Evolutionary conservation across 768 basidiomycete genomes (phyloP), one percentile per base, ranked within the genome.

Genomic region (Suillus decipiens): DNA sequence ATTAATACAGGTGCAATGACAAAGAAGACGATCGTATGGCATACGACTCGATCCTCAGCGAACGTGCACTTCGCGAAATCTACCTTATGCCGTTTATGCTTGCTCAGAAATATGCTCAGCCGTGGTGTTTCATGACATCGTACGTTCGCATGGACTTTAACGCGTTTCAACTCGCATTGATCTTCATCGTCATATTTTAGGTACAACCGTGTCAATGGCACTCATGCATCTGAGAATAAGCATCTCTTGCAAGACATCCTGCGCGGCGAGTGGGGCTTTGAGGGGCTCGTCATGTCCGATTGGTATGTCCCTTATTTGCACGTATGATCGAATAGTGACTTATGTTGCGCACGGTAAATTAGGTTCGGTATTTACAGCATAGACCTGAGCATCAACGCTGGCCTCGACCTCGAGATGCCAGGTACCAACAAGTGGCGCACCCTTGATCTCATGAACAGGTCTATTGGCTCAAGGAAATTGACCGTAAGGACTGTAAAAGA

Each of bases 401-500:
- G 90, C 2, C 78, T 92, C 28, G 89, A 92, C 70, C 82, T 93
- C 42, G 90, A 92, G 71, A 92, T 91, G 89, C 90, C 89, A 0
- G 90, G 91, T 2, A 76, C 77, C 15, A 87, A 88, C 74, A 90
- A 91, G 66, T 91, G 89, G 90, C 82, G 90, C 8, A 85, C 84
- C 0, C 79, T 87, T n/a, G 86, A 89, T 63, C 80, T 86, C 39
- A 82, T 91, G 68, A 85, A 84, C 66, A 81, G 89, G 31, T 84
- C 81, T 0, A 81, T 90, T 55, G 68, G 72, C 7, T 81, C 88
- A 1, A 78, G 87, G 22, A 93, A 93, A 74, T 73, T 93, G 50
- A 86, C 83, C 1, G 73, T 80, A n/a, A 80, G 85, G 17, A 86
- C 85, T 10, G 73, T 93, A 36, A 89, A 90, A 64, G 83, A 84